Evolutionary conservation across 2,329 filamentous ascomycete genomes (phyloP).

Genomic region (Colletotrichum tamarilloi): DNA sequence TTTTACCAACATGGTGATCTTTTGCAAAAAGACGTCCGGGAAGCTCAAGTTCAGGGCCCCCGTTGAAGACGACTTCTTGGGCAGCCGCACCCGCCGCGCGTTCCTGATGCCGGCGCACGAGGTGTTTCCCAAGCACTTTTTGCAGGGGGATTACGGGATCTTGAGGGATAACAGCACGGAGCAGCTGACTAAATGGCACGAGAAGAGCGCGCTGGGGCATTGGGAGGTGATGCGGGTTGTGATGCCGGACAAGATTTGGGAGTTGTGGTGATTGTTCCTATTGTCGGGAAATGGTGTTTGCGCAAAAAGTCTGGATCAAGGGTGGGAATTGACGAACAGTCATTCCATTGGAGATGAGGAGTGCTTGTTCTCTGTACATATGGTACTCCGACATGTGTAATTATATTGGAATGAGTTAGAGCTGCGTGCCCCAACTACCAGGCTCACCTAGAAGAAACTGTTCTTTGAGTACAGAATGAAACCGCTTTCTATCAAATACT

Average conservation of each 20-base stretch:
- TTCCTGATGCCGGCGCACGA: constrained; percentile 81
- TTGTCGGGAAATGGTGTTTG: background rate
- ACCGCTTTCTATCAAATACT: background rate
- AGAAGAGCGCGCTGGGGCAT: constrained; percentile 82
- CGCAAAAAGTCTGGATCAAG: background rate
- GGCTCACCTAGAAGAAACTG: background rate
- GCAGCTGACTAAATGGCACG: constrained; percentile 77
- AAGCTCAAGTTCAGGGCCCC: constrained; percentile 75
- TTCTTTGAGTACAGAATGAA: background rate
- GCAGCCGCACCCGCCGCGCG: constrained; percentile 74
- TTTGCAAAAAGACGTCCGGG: constrained; percentile 77
- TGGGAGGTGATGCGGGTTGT: constrained; percentile 94
- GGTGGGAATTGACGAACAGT: background rate
- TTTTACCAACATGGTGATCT: constrained; percentile 97
- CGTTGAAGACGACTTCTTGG: constrained; percentile 73
- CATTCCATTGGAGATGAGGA: background rate
- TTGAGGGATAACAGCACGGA: constrained; percentile 73
- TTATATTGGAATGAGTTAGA: background rate
- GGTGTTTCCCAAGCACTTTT: constrained; percentile 64
- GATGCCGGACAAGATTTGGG: constrained; percentile 83
- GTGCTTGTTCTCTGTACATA: constrained; percentile 4
- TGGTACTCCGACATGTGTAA: background rate
- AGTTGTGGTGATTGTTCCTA: constrained; percentile 74
- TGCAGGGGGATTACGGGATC: constrained; percentile 59
- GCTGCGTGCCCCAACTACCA: background rate